Base-by-base conservation (phyloP, 306 rosid genomes). In the Carpinus viminea region DNA sequence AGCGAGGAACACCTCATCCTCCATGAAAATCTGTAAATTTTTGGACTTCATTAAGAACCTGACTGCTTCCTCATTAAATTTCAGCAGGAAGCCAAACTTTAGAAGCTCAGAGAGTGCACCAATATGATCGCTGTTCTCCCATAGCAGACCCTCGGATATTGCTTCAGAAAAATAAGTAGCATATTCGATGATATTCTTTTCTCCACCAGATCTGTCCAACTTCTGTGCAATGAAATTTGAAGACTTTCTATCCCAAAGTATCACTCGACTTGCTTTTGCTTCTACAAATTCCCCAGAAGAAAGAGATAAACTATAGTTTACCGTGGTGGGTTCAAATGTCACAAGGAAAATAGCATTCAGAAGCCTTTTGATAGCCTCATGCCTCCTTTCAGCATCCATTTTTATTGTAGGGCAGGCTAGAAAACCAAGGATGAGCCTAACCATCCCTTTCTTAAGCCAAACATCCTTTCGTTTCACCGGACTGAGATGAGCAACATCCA, bases 401-500 rank as follows among this genome's bases (percentile, higher is more conserved):
- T 84, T 73, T 31, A 87, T 69, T 52, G 81, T 46, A 36, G 93
- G 87, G 76, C 73, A 74, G 16, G 93, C 90, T 43, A 93, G 91
- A 62, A 88, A 93, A 50, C 94, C 89, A 59, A 93, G 92, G 69
- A 87, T 86, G 51, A 93, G 88, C 80, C 78, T 85, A 62, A 87
- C 64, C 83, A 93, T 51, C 2, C 80, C 89, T 80, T 73, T 90
- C 9, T 80, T 76, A n/a, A 84, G 70, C 34, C 86, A 77, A 47
- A 18, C 43, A 1, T 62, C 75, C 56, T 65, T 70, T 57, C 80
- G 85, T 47, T 84, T 80, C 74, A 65, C 70, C 38, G 52, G 66
- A 34, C 68, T 71, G 62, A 79, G 59, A 52, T 74, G 51, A 8
- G 12, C 76, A 34, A 51, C 87, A 73, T 77, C 62, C 9, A 16